Percentiles rank a stretch among this genome's conserved stretches.
Evolutionary conservation across 257 asterid species (phyloP).

Genomic region (Solanum chiquidenum): DNA sequence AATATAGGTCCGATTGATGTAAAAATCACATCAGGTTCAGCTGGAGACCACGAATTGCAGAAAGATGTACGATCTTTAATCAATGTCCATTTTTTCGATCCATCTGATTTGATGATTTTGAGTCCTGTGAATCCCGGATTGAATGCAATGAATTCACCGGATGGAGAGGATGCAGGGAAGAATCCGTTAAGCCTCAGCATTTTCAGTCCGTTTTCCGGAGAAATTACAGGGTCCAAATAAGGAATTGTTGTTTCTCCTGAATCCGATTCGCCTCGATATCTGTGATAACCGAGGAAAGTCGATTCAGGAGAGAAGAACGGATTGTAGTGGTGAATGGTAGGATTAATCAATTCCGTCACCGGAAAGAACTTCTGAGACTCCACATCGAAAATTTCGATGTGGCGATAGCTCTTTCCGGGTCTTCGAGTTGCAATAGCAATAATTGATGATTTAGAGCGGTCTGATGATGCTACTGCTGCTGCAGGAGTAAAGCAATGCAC

Average conservation of each 20-base stretch:
- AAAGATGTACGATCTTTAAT: constrained; percentile 40
- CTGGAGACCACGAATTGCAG: constrained; percentile 61
- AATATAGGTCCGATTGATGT: constrained; percentile 70
- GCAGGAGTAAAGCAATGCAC: constrained; percentile 69
- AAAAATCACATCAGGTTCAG: constrained; percentile 43
- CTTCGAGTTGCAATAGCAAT: constrained; percentile 69
- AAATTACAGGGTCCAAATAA: constrained; percentile 34
- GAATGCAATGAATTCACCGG: constrained; percentile 46
- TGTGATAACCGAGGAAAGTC: constrained; percentile 46
- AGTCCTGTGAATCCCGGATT: constrained; percentile 33
- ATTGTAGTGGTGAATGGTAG: constrained; percentile 66
- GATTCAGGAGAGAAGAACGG: constrained; percentile 58
- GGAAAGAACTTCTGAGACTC: constrained; percentile 33
- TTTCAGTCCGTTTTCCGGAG: constrained; percentile 31
- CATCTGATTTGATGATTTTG: constrained; percentile 47
- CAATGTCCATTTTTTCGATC: constrained; percentile 57
- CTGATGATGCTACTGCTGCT: constrained; percentile 18
- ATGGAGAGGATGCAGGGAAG: constrained; percentile 62
- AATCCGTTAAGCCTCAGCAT: constrained; percentile 59
- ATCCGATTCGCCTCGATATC: constrained; percentile 53
- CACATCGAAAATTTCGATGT: constrained; percentile 52
- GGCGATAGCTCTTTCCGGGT: constrained; percentile 45
- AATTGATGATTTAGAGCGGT: not conserved
- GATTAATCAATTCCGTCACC: constrained; percentile 43
- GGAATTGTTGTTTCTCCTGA: constrained; percentile 32